Percentiles rank a stretch among this genome's conserved stretches.
These are phyloP conservation scores for Penicillium angulare DNA, from an alignment of 495 filamentous ascomycete genomes.

Conservation along the genomic window DNA sequence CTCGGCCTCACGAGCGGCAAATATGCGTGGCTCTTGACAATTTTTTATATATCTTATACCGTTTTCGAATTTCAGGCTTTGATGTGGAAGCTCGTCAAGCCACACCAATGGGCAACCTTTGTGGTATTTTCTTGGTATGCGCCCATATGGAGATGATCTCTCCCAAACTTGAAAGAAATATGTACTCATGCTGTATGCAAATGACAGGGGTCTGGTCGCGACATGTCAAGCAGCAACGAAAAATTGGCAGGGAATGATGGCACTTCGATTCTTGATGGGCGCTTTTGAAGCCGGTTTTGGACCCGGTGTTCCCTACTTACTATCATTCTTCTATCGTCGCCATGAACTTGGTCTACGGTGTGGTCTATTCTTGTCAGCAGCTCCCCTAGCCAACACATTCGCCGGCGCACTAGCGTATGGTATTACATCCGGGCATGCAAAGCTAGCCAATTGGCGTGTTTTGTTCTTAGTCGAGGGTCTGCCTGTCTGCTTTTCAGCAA, in stretches of 20 bases:
- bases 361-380: slow-evolving; percentile 74
- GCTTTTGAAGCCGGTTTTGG: slow-evolving; percentile 66
- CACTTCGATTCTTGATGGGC: slow-evolving; percentile 65
- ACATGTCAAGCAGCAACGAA: slow-evolving; percentile 59
- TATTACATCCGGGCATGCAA: slow-evolving; percentile 68
- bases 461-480: slow-evolving; percentile 83
- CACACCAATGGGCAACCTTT: slow-evolving; percentile 51
- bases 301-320: slow-evolving; percentile 67
- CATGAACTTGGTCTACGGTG: slow-evolving; percentile 74
- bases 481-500: slow-evolving; percentile 65
- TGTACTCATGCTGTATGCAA: neutral
- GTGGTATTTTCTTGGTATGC: slow-evolving; percentile 49
- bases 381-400: slow-evolving; percentile 79
- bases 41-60: slow-evolving; percentile 68
- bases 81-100: slow-evolving; percentile 70
- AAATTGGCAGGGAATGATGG: slow-evolving; percentile 66
- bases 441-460: slow-evolving; percentile 73
- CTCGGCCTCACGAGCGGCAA: slow-evolving; percentile 47
- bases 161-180: neutral
- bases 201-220: slow-evolving; percentile 52
- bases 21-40: slow-evolving; percentile 73
- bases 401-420: slow-evolving; percentile 81
- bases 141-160: neutral
- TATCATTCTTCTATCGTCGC: slow-evolving; percentile 82
- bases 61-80: slow-evolving; percentile 67